A percentile compares a stretch with the other conserved stretches of the same genome.
Conservation (phyloP, 2,329 filamentous ascomycete species). For the Ceratocystiopsis sp. region DNA sequence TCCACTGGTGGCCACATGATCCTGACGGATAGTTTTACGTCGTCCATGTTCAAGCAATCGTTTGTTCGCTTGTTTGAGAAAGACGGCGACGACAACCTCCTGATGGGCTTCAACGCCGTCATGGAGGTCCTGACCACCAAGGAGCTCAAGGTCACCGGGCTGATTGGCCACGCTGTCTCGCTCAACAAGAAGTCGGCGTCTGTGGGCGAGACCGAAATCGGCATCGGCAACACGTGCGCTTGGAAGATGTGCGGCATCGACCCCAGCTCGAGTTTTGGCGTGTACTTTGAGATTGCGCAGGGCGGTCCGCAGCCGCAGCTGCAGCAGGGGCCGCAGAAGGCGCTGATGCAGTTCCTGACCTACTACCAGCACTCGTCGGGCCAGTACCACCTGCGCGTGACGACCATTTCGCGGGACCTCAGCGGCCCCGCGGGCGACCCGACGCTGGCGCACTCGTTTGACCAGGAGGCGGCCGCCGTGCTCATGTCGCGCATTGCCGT, state of each 20-base stretch:
- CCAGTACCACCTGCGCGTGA: slow-evolving; percentile 89
- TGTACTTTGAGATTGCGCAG: slow-evolving; percentile 97
- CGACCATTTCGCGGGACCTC: slow-evolving; percentile 78
- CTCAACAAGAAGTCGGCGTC: slow-evolving; percentile 96
- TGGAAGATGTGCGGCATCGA: slow-evolving; percentile 99
- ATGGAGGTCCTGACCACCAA: slow-evolving; percentile 94
- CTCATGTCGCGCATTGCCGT: slow-evolving; percentile 98
- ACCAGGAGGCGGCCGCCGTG: slow-evolving; percentile 93
- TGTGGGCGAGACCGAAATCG: slow-evolving; percentile 93
- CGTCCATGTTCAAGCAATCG: slow-evolving; percentile 98
- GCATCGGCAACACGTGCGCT: slow-evolving; percentile 94
- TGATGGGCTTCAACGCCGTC: slow-evolving; percentile 97
- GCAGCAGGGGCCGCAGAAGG: slow-evolving; percentile 64
- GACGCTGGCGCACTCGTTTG: slow-evolving; percentile 89
- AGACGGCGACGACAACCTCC: slow-evolving; percentile 79
- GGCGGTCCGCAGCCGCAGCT: slow-evolving; percentile 75
- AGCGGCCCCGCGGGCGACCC: slow-evolving; percentile 90
- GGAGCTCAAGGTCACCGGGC: slow-evolving; percentile 90
- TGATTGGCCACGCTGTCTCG: slow-evolving; percentile 92
- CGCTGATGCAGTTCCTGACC: slow-evolving; percentile 94
- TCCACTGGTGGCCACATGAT: slow-evolving; percentile 97
- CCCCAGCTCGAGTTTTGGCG: slow-evolving; percentile 78
- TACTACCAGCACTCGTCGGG: slow-evolving; percentile 97
- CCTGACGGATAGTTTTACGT: slow-evolving; percentile 92
- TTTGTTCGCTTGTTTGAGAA: slow-evolving; percentile 96